Base-by-base conservation (phyloP, 208 protist genomes). In the Trypanosoma caninum region DNA sequence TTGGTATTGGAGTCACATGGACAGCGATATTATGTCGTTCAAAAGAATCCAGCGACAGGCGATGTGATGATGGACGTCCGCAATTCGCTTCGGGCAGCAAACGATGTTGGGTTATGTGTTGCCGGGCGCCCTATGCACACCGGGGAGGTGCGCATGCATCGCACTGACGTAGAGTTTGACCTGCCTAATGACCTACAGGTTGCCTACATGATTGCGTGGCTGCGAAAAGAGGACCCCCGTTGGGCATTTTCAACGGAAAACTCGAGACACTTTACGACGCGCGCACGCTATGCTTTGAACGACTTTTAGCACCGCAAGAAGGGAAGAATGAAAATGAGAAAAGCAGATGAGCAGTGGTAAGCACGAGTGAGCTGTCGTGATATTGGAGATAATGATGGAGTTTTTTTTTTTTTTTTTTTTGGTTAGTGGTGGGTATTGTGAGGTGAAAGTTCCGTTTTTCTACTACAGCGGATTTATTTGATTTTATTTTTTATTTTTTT, bases 241-340 rank as follows among this genome's bases (percentile, higher is more conserved):
- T 96, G 90, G 90, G 67, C 87, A 6, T 87, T 93, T 46, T 92
- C 90, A 7, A 96, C 90, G 3, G 90, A 96, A 45, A 96, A 96
- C 65, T 91, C 78, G 30, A 76, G 84, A 30, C 87, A 94, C 5
- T 96, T 96, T 55, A 84, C 85, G 28, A 91, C 78, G 1, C 74
- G 83, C 13, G 82, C 76, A 18, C 79, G 90, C 9, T 91, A 91
- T 61, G 86, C 90, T 1, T 53, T 96, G 34, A 93, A 86, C 45
- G 90, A 96, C 47, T 96, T 88, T 55, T 96, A 72, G 53, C 20
- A 18, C 2, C 20, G 10, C 20, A 16, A 56, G 10, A 51, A 25
- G 23, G 11, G 54, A 28, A 60, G 18, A 54, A 31, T n/a, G n/a
- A 30, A 30, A 3, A 28, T 9, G 28, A 27, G 6, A 11, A 44